These are phyloP conservation scores for Antitrichia curtipendula DNA, from an alignment of 225 moss, liverwort and hornwort species.

Conservation along the genomic window DNA sequence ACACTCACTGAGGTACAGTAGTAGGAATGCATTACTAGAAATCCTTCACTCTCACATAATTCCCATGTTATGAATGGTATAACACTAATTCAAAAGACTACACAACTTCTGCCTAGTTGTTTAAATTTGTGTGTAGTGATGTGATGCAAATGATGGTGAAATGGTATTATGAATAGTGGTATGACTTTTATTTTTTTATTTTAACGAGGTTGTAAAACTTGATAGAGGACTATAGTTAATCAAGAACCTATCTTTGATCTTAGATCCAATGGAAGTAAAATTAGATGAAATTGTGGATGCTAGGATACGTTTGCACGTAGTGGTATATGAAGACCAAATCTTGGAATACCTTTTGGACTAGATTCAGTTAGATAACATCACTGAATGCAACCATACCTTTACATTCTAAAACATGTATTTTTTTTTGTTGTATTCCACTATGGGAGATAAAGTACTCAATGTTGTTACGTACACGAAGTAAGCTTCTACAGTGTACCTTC, in stretches of 20 bases:
- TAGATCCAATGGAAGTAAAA: neutral
- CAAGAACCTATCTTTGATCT: neutral
- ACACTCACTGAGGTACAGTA: too few relatives aligned
- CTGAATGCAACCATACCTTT: neutral
- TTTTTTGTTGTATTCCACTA: too few relatives aligned
- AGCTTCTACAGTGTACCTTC: neutral
- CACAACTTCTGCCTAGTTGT: neutral
- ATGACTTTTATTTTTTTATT: accelerated
- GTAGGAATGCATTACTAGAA: neutral
- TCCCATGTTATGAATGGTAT: neutral
- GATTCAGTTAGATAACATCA: neutral
- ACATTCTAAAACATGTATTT: neutral
- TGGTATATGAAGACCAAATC: too few relatives aligned
- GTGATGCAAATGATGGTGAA: neutral
- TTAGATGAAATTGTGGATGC: accelerated
- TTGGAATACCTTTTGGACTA: neutral
- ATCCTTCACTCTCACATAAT: neutral
- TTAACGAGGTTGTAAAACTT: neutral
- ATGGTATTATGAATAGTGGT: neutral
- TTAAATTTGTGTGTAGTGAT: neutral
- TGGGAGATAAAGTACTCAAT: neutral
- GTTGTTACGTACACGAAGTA: neutral
- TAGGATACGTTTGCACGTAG: accelerated
- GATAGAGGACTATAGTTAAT: neutral
- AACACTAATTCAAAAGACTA: neutral